Evolutionary conservation across 768 basidiomycete genomes (phyloP).

Genomic region (Lactarius tabidus): DNA sequence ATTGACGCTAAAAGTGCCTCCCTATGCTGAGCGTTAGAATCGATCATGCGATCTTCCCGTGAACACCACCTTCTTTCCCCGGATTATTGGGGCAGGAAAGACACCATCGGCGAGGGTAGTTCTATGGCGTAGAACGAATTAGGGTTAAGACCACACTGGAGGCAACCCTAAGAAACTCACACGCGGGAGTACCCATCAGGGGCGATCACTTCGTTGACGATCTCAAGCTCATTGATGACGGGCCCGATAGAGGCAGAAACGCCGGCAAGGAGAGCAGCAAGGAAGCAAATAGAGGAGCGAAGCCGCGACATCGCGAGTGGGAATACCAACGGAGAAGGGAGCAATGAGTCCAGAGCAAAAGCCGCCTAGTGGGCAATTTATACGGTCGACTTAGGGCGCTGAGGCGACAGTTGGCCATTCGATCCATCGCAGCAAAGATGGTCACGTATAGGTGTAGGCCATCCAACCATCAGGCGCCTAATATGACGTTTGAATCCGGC

Average conservation of each 20-base stretch:
- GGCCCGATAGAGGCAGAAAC: constrained; percentile 21
- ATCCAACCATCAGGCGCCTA: background rate
- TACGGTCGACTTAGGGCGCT: background rate
- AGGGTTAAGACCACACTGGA: background rate
- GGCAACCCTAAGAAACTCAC: background rate
- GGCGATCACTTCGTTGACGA: constrained; percentile 23
- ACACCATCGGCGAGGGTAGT: constrained; percentile 43
- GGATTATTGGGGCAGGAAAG: constrained; percentile 47
- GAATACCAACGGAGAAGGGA: background rate
- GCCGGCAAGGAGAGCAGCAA: constrained; percentile 1
- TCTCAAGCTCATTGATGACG: constrained; percentile 5
- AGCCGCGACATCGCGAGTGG: background rate
- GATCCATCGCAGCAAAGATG: background rate
- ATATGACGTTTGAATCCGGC: too few relatives aligned
- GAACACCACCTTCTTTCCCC: constrained; percentile 31
- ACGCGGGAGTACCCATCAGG: constrained; percentile 29
- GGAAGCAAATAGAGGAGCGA: constrained; percentile 1
- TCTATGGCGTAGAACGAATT: constrained; percentile 25
- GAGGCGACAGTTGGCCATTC: background rate
- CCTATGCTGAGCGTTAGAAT: constrained; percentile 32
- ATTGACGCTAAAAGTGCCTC: constrained; percentile 39
- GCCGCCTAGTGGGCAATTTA: background rate
- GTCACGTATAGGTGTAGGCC: background rate
- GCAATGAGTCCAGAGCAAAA: background rate
- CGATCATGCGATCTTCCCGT: background rate